phyloP scores from a whole-genome alignment of 805 yeast genomes.

The Kodamaea kakaduensis region DNA sequence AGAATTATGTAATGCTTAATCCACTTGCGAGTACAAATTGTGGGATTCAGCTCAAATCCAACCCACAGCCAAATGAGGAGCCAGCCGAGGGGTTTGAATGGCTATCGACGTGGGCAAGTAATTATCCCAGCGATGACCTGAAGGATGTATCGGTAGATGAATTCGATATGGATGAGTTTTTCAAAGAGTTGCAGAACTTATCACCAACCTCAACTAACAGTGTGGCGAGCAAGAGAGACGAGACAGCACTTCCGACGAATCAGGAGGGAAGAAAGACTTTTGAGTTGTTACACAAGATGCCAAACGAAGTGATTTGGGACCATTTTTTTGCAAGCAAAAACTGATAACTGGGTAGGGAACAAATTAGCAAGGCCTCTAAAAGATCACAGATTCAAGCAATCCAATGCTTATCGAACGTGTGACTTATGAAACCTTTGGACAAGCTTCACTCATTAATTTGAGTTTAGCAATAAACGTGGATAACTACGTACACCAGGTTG shows the following conservation, averaged over 20 bases:
- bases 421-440: no score
- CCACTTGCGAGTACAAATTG: conserved; percentile 4
- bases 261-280: conserved; percentile 53
- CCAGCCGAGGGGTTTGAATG: conserved; percentile 23
- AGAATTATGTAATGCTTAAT: no score
- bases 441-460: no score
- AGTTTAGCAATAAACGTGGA: no score
- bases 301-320: conserved; percentile 67
- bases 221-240: conserved; percentile 4
- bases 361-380: no score
- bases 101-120: conserved; percentile 25
- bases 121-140: neutral
- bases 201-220: conserved; percentile 14
- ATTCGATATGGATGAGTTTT: conserved; percentile 40
- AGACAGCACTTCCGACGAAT: conserved; percentile 5
- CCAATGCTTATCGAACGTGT: no score
- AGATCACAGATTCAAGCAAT: no score
- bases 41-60: conserved; percentile 2
- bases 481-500: no score
- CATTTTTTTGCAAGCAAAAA: conserved; percentile 48
- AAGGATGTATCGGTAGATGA: neutral
- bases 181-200: conserved; percentile 42
- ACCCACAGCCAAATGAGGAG: neutral
- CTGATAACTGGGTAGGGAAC: no score
- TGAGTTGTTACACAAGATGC: conserved; percentile 60